Percentiles rank a stretch among this genome's conserved stretches.
phyloP scores from a whole-genome alignment of 306 rosid genomes.

The Trifolium dubium region DNA sequence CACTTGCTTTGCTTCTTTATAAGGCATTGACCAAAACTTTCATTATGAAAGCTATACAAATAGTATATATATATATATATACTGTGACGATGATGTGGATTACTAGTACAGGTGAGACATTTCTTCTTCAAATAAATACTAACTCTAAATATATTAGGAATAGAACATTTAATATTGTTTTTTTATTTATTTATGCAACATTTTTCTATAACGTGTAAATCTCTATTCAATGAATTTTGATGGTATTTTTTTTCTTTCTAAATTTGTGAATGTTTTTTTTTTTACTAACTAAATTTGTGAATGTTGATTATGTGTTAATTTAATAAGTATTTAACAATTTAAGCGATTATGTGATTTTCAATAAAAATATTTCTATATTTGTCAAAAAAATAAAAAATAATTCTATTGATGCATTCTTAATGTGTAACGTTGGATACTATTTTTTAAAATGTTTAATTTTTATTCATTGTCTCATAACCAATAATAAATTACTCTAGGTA shows the following conservation, averaged over 20 bases:
- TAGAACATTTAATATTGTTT: not conserved
- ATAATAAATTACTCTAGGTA: not conserved
- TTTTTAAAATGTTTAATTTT: not conserved
- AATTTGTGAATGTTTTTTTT: not conserved
- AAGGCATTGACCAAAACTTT: slow-evolving; percentile 36
- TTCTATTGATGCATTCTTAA: not conserved
- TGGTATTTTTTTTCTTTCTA: not conserved
- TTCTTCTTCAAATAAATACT: not conserved
- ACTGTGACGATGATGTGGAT: slow-evolving; percentile 35
- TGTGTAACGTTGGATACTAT: not conserved
- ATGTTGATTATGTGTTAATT: not conserved
- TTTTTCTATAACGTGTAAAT: slow-evolving; percentile 1
- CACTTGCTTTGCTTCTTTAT: not conserved
- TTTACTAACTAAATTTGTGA: not conserved
- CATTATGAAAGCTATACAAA: not conserved
- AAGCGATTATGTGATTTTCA: not conserved
- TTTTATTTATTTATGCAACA: not conserved
- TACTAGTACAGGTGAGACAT: not conserved
- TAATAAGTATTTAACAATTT: not conserved
- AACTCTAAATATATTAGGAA: not conserved
- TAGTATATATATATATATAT: not conserved
- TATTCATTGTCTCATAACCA: not conserved
- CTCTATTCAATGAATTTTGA: not conserved
- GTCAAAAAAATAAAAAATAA: too few relatives aligned
- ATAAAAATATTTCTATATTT: too few relatives aligned